Base-by-base conservation (phyloP, 106 monocot species). In the Platanthera guangdongensis region DNA sequence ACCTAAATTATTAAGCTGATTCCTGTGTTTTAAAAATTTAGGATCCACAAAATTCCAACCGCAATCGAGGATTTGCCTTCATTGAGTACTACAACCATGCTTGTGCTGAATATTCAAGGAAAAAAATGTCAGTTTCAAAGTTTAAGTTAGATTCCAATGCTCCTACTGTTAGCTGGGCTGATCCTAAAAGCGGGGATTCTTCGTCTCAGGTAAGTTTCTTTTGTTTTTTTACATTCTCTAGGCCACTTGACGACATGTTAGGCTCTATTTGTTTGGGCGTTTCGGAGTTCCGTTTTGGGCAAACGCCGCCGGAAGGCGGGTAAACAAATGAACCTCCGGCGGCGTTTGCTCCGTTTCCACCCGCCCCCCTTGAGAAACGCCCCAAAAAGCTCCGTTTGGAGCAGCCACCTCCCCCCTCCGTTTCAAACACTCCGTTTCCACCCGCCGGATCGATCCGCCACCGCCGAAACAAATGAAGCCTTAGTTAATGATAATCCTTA, bases 151-250 rank as follows among this genome's bases (percentile, higher is more conserved):
- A 92, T 77, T 60, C 76, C 64, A 94, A 90, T 85, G 80, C 85
- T 2, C 97, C 94, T 47, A 99, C 94, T 28, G 88, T 99, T 45
- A 99, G 89, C 83, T 99, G 97, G 97, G 94, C 94, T 8, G 97
- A 99, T 57, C 81, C 89, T 19, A 94, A 92, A 78, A 87, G 71
- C 78, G 77, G 72, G 9, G 94, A 99, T 57, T 80, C 94, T 13
- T 52, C 80, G 51, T 82, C 94, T 54, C 96, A 95, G 90, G 95
- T 92, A 75, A 39, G 2, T 63, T 14, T 4, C 22, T 52, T 47
- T 39, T 47, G 52, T 72, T 53, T 39, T 11, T 53, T 65, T 65
- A 4, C 25, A 18, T 30, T 21, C 16, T 65, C 11, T 55, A 12
- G 12, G 19, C 18, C 59, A 19, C 8, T 60, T 50, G 9, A 9